A percentile compares a stretch with the other conserved stretches of the same genome.
phyloP scores from a whole-genome alignment of 139 green algal species.

The Coelastrella sp. region DNA sequence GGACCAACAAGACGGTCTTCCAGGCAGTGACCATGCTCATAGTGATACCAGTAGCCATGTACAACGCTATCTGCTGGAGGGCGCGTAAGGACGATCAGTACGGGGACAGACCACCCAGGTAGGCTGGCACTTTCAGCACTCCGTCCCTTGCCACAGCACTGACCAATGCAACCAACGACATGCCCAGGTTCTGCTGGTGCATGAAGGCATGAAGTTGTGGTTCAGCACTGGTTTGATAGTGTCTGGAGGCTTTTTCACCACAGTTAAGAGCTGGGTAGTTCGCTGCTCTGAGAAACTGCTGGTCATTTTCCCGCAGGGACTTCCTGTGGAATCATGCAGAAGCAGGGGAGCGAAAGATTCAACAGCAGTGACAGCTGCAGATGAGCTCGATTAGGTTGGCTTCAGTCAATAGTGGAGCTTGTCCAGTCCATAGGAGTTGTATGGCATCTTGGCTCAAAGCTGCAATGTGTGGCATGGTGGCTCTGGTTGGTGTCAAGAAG shows the following conservation, averaged over 20 bases:
- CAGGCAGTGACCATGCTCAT: slow-evolving; percentile 2
- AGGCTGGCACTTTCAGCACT: neutral
- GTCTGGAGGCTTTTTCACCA: neutral
- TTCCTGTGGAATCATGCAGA: slow-evolving; percentile 39
- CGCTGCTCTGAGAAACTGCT: neutral
- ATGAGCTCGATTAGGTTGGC: neutral
- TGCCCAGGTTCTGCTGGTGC: neutral
- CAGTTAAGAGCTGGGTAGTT: neutral
- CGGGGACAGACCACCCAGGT: slow-evolving; percentile 7
- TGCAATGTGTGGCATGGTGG: neutral
- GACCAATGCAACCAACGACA: neutral
- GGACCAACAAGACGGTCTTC: slow-evolving; percentile 22
- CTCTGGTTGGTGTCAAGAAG: neutral
- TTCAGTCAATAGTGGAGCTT: no score
- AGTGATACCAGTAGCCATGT: slow-evolving; percentile 12
- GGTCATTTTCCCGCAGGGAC: neutral
- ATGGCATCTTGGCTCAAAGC: neutral
- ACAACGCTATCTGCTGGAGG: slow-evolving; percentile 25
- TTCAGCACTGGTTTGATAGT: neutral
- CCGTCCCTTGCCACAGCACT: neutral
- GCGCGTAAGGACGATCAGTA: slow-evolving; percentile 33
- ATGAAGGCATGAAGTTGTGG: neutral
- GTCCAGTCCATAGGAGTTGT: neutral
- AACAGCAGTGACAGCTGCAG: neutral
- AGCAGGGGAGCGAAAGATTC: neutral